A percentile compares a stretch with the other conserved stretches of the same genome.
Conservation (phyloP, 495 filamentous ascomycete genomes). For the Haplographium delicatum region DNA sequence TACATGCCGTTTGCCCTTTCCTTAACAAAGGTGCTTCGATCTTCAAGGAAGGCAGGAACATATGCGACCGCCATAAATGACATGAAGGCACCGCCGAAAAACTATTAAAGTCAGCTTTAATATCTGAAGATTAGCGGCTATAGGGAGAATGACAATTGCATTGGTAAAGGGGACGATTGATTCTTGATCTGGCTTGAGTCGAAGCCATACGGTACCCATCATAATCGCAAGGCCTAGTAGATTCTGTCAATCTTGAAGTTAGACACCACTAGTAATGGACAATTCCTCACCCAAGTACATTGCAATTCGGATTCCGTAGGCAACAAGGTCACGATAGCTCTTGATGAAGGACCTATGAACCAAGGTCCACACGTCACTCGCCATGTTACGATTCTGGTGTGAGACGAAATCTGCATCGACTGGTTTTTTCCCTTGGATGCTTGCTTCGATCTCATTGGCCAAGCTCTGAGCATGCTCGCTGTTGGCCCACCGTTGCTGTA, state of each 20-base stretch:
- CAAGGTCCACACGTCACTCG: conserved; percentile 30
- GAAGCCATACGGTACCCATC: conserved; percentile 82
- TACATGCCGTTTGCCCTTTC: conserved; percentile 76
- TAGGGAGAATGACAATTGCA: no score
- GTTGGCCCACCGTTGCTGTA: conserved; percentile 37
- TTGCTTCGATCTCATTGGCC: not conserved
- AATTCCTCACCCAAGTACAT: no score
- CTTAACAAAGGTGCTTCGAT: conserved; percentile 63
- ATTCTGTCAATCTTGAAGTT: no score
- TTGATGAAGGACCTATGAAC: conserved; percentile 73
- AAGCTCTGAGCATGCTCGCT: conserved; percentile 6
- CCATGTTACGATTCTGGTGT: not conserved
- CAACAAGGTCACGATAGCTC: conserved; percentile 70
- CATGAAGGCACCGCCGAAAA: conserved; percentile 84
- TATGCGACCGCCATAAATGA: conserved; percentile 86
- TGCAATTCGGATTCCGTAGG: conserved; percentile 69
- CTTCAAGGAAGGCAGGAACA: conserved; percentile 73
- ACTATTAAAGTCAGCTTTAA: no score
- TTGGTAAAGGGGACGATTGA: conserved; percentile 75
- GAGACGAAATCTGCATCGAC: not conserved
- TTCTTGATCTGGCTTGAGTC: conserved; percentile 54
- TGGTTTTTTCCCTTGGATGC: not conserved
- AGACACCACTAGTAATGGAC: no score
- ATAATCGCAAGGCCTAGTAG: conserved; percentile 70
- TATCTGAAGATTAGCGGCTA: no score